Evolutionary conservation across 2,329 filamentous ascomycete genomes (phyloP).

Genomic region (Fusarium concolor): DNA sequence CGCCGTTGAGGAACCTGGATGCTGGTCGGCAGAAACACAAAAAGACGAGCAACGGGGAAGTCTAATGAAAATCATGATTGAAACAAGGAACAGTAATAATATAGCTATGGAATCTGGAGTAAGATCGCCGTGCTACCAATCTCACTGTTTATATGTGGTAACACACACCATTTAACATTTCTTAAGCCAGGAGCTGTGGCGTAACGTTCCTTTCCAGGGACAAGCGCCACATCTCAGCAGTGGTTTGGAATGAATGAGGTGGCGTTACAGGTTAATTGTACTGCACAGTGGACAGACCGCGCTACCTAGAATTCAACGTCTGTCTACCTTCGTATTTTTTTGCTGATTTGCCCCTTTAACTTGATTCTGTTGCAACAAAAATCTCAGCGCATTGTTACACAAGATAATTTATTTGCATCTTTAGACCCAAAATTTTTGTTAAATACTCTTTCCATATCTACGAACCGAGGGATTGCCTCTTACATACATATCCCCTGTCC

Average conservation of each 20-base stretch:
- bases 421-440: neutral
- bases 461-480: neutral
- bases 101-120: neutral
- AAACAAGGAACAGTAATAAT: neutral
- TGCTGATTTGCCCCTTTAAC: slow-evolving; percentile 29
- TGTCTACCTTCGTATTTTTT: neutral
- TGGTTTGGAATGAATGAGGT: neutral
- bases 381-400: slow-evolving; percentile 3
- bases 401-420: neutral
- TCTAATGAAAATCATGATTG: neutral
- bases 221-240: slow-evolving; percentile 28
- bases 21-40: neutral
- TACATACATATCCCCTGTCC: slow-evolving; percentile 13
- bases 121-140: neutral
- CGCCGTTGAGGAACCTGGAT: too few relatives aligned
- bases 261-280: slow-evolving; percentile 10
- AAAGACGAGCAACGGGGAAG: too few relatives aligned
- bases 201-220: slow-evolving; percentile 13
- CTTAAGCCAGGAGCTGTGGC: slow-evolving; percentile 14
- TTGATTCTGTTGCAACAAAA: slow-evolving; percentile 6
- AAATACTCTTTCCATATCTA: neutral
- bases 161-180: too few relatives aligned
- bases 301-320: slow-evolving; percentile 9
- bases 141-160: neutral
- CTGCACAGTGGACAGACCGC: slow-evolving; percentile 7